These are phyloP conservation scores for Tetracladium setigerum DNA, from an alignment of 495 filamentous ascomycete genomes.

Conservation along the genomic window DNA sequence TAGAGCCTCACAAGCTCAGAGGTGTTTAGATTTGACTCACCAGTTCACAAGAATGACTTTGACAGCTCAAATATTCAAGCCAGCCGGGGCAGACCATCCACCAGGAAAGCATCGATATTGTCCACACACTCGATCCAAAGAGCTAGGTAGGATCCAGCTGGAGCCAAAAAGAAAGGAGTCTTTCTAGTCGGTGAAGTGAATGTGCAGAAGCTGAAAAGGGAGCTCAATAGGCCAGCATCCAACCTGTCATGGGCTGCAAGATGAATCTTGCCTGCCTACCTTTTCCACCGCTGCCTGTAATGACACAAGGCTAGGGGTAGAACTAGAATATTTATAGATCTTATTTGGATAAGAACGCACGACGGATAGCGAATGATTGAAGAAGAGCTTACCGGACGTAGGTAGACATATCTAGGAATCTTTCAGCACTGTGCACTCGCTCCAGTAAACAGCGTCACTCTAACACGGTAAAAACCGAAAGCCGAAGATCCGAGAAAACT, in stretches of 20 bases:
- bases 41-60: neutral
- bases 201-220: constrained; percentile 3
- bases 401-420: constrained; percentile 45
- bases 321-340: neutral
- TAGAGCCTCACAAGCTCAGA: constrained; percentile 14
- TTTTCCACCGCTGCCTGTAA: constrained; percentile 31
- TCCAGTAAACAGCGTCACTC: constrained; percentile 59
- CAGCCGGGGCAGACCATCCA: constrained; percentile 58
- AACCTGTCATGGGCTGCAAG: constrained; percentile 49
- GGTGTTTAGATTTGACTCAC: too few relatives aligned
- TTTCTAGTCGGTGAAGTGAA: neutral
- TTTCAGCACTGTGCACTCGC: constrained; percentile 67
- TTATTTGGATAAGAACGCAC: neutral
- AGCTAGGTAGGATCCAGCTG: constrained; percentile 51
- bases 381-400: constrained; percentile 18
- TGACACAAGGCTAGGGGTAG: constrained; percentile 39
- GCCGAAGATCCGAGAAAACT: constrained; percentile 46
- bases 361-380: constrained; percentile 25
- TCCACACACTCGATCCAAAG: constrained; percentile 53
- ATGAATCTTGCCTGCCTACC: constrained; percentile 39
- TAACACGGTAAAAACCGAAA: constrained; percentile 47
- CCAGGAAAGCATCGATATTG: constrained; percentile 53
- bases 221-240: constrained; percentile 26
- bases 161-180: constrained; percentile 59
- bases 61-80: constrained; percentile 53